Conservation (phyloP, 1,139 yeast species). For the Petasospora fabianii region DNA sequence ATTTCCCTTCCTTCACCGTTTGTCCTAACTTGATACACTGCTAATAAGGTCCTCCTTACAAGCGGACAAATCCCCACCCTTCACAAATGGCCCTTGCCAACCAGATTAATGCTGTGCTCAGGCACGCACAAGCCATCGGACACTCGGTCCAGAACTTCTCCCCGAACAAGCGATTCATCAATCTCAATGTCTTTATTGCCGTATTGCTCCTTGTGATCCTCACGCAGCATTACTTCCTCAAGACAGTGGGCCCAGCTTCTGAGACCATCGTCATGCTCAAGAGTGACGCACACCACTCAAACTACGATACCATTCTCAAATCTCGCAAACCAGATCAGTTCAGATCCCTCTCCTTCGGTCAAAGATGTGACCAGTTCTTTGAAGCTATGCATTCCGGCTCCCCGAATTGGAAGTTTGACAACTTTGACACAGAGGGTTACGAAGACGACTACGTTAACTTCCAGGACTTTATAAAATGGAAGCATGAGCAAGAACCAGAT, state of each 20-base stretch:
- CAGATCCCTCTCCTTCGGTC: conserved; percentile 8
- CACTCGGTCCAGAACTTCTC: conserved; percentile 2
- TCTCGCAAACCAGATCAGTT: conserved; percentile 6
- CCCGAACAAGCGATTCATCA: conserved; percentile 18
- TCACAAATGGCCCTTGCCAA: neutral
- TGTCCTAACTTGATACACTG: too few species aligned
- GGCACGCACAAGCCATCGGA: conserved; percentile 9
- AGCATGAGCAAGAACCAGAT: conserved; percentile 28
- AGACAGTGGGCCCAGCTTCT: neutral
- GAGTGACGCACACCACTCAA: conserved; percentile 15
- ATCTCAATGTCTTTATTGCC: conserved; percentile 17
- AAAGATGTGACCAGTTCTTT: conserved; percentile 22
- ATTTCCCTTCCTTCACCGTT: too few species aligned
- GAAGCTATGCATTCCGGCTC: conserved; percentile 10
- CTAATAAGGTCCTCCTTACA: neutral
- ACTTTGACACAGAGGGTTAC: conserved; percentile 21
- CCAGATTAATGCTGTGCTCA: conserved; percentile 5
- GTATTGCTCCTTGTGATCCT: conserved; percentile 11
- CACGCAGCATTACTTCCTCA: conserved; percentile 10
- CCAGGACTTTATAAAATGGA: conserved; percentile 30
- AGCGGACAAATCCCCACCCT: too few species aligned
- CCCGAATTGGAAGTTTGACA: conserved; percentile 22
- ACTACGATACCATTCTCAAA: conserved; percentile 14
- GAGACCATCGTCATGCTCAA: conserved; percentile 13
- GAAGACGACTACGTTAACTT: conserved; percentile 29